Base-by-base conservation (phyloP, 441 rosid species). In the Daphne laureola region DNA sequence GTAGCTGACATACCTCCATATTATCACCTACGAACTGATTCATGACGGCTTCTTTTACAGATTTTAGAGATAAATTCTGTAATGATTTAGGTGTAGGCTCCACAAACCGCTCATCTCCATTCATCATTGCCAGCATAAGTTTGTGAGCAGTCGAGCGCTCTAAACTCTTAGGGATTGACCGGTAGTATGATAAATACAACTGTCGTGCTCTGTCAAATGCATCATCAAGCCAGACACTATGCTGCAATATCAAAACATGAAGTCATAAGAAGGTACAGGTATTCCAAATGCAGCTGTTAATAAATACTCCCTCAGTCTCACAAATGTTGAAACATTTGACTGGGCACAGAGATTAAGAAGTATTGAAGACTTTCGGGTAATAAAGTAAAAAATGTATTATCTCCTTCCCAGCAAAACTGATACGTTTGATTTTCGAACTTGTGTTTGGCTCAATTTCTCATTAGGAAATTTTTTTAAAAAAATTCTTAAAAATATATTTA, bases 91-190 rank as follows among this genome's bases (percentile, higher is more conserved):
- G 96, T 42, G 95, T 81, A 51, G 99, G 99, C 73, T 94, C 99
- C 57, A 90, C 77, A 76, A 94, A 94, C 49, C 98, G 85, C 73
- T 90, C 98, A 71, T 94, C 96, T 61, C 88, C 99, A 66, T 94
- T 83, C 75, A 94, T 72, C 98, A 94, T 94, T 54, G 99, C 96
- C 13, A 73, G 73, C 96, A 90, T 94, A 71, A 94, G 95, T 70
- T 90, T 94, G 82, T 90, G 95, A 65, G 99, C 99, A 63, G 99
- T 94, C 52, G 96, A 89, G 57, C 99, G 96, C 77, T 94, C 99
- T 74, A 94, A 71, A 80, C 99, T 90, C 80, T 94, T 94, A 42
- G 99, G 99, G 67, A 94, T 90, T 58, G 99, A 94, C 15, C 96
- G 94, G 53, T 78, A 94, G 73, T 86, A 90, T 21, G 98, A 94